Percentiles rank a stretch among this genome's conserved stretches.
Conservation (phyloP, 768 basidiomycete species). For the Suillus sp. region DNA sequence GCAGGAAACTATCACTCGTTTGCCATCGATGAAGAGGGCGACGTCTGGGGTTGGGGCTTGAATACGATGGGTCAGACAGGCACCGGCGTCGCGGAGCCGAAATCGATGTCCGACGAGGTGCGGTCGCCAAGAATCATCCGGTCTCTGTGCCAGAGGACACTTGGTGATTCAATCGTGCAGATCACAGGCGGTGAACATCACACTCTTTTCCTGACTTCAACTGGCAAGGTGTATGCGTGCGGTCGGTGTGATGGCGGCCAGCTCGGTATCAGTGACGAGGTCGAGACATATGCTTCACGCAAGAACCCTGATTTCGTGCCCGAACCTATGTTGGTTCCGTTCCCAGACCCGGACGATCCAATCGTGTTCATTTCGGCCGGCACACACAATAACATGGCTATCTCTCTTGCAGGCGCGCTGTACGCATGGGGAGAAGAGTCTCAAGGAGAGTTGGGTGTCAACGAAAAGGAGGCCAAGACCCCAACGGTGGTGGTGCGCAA, state of each 20-base stretch:
- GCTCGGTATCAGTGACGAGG: constrained; percentile 71
- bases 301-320: constrained; percentile 58
- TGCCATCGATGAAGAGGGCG: constrained; percentile 81
- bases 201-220: constrained; percentile 82
- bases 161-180: constrained; percentile 63
- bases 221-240: constrained; percentile 83
- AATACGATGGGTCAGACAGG: constrained; percentile 89
- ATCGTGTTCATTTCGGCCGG: constrained; percentile 69
- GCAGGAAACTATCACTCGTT: constrained; percentile 89
- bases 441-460: constrained; percentile 73
- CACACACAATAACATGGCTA: constrained; percentile 70
- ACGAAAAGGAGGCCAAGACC: constrained; percentile 60
- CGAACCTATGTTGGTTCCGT: constrained; percentile 65
- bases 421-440: constrained; percentile 81
- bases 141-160: constrained; percentile 59
- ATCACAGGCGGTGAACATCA: constrained; percentile 89
- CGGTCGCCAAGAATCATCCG: constrained; percentile 66
- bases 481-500: constrained; percentile 70
- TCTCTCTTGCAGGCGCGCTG: constrained; percentile 66
- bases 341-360: constrained; percentile 65
- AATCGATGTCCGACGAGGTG: constrained; percentile 52
- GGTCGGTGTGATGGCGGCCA: constrained; percentile 86
- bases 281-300: constrained; percentile 62
- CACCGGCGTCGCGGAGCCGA: constrained; percentile 50
- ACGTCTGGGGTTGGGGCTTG: constrained; percentile 95